Percentiles rank a stretch among this genome's conserved stretches.
Conservation (phyloP, 2,329 filamentous ascomycete species). For the Ophidiomyces ophidiicola region DNA sequence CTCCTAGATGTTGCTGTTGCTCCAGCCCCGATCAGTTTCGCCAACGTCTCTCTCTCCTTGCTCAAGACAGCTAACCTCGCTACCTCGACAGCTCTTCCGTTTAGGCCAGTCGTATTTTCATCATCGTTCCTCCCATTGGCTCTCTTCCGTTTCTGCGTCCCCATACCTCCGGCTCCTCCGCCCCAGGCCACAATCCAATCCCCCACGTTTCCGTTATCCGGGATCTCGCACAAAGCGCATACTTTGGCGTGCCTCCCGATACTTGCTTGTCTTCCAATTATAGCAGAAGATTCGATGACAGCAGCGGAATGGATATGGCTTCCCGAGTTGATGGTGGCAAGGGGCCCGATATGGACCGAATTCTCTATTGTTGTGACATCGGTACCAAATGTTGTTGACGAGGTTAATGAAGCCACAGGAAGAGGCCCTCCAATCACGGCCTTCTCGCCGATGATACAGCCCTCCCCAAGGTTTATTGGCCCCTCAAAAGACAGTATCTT, state of each 20-base stretch:
- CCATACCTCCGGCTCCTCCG: conserved; percentile 36
- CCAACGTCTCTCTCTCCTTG: conserved; percentile 56
- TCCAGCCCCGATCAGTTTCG: conserved; percentile 45
- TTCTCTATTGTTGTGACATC: conserved; percentile 27
- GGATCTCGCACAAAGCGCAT: conserved; percentile 50
- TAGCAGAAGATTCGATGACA: conserved; percentile 36
- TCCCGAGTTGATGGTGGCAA: conserved; percentile 28
- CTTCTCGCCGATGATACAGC: conserved; percentile 68
- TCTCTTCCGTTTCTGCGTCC: conserved; percentile 26
- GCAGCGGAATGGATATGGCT: conserved; percentile 30
- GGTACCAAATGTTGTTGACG: conserved; percentile 6
- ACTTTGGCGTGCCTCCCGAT: conserved; percentile 53
- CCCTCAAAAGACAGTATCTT: conserved; percentile 67
- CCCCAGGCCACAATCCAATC: conserved; percentile 61
- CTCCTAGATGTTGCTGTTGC: conserved; percentile 6
- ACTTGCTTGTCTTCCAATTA: conserved; percentile 24
- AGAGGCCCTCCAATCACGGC: conserved; percentile 36
- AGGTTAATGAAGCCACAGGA: conserved; percentile 1
- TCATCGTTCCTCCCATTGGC: conserved; percentile 25
- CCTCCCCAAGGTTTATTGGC: conserved; percentile 66
- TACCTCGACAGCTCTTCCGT: conserved; percentile 42
- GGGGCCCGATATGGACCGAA: conserved; percentile 30
- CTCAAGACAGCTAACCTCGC: conserved; percentile 52
- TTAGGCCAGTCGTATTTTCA: conserved; percentile 14
- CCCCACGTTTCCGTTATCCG: conserved; percentile 46